Conservation (phyloP, 176 grass and related monocot species). For the Ensete glaucum region DNA sequence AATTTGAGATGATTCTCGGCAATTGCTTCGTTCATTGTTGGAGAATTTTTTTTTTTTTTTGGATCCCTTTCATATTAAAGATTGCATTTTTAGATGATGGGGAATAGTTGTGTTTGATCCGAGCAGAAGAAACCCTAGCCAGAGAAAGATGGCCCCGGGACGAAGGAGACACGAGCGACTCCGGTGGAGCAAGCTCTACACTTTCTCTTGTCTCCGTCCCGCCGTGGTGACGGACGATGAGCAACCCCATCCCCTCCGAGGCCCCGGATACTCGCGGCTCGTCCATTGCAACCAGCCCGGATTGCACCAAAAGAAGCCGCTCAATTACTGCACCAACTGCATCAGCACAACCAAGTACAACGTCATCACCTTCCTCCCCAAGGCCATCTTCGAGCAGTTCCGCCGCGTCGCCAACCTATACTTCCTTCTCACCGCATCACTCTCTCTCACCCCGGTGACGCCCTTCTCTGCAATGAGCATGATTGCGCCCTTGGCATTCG, state of each 20-base stretch:
- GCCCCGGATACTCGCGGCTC: constrained; percentile 62
- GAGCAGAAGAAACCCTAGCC: constrained; percentile 11
- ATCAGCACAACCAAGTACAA: constrained; percentile 98
- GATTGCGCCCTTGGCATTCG: constrained; percentile 78
- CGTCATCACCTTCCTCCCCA: constrained; percentile 83
- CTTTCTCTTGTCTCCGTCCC: constrained; percentile 60
- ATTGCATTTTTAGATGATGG: no score
- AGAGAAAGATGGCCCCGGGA: constrained; percentile 38
- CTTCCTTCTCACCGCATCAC: constrained; percentile 78
- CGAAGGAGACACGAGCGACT: constrained; percentile 59
- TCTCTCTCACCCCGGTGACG: constrained; percentile 77
- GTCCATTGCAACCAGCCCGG: constrained; percentile 71
- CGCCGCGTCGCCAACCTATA: constrained; percentile 83
- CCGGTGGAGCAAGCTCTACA: constrained; percentile 91
- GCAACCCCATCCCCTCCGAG: constrained; percentile 27
- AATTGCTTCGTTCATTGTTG: no score
- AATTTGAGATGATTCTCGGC: no score
- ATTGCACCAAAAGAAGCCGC: constrained; percentile 52
- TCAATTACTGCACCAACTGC: constrained; percentile 75
- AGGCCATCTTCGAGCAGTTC: constrained; percentile 97
- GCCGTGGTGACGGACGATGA: constrained; percentile 6
- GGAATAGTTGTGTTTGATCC: background rate
- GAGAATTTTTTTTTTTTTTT: no score
- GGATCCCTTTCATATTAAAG: no score
- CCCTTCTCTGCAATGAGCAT: constrained; percentile 73